A percentile compares a stretch with the other conserved stretches of the same genome.
These are phyloP conservation scores for Hypoxylon sp. DNA, from an alignment of 2,329 filamentous ascomycete species.

Conservation along the genomic window DNA sequence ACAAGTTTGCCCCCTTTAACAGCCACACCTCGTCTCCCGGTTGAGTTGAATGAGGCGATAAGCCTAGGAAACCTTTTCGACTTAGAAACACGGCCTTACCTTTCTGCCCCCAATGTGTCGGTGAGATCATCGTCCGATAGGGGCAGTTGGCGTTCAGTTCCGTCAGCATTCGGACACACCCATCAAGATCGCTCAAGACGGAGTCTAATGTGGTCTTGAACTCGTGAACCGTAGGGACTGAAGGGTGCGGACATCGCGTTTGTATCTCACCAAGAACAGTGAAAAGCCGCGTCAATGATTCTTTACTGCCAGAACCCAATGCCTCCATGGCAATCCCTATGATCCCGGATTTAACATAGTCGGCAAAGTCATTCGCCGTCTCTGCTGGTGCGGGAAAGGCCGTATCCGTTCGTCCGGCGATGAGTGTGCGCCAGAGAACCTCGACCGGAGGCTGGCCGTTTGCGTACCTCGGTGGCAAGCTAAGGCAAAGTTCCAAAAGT, in stretches of 20 bases:
- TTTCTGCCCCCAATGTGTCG: constrained; percentile 32
- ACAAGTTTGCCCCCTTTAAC: constrained; percentile 34
- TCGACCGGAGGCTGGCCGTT: constrained; percentile 33
- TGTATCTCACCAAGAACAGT: constrained; percentile 18
- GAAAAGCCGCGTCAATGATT: constrained; percentile 8
- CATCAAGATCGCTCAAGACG: constrained; percentile 23
- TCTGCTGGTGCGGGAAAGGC: constrained; percentile 32
- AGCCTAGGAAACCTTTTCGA: constrained; percentile 23
- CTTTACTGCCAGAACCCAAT: constrained; percentile 5
- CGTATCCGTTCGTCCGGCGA: constrained; percentile 32
- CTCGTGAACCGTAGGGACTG: constrained; percentile 18
- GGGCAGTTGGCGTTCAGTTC: constrained; percentile 7
- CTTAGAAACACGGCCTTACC: constrained; percentile 33
- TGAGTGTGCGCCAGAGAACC: constrained; percentile 37
- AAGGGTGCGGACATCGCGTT: constrained; percentile 27
- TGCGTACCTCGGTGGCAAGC: constrained; percentile 10
- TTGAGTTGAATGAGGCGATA: constrained; percentile 31
- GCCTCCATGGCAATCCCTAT: constrained; percentile 29
- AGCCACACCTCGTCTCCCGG: constrained; percentile 37
- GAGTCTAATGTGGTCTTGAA: constrained; percentile 25
- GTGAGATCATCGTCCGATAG: constrained; percentile 35
- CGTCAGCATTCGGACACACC: constrained; percentile 25
- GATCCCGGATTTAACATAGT: constrained; percentile 29
- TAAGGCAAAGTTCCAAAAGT: constrained; percentile 23
- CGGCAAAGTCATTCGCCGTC: constrained; percentile 29